phyloP scores from a whole-genome alignment of 768 basidiomycete species.

The Leccinum disarticulatum region DNA sequence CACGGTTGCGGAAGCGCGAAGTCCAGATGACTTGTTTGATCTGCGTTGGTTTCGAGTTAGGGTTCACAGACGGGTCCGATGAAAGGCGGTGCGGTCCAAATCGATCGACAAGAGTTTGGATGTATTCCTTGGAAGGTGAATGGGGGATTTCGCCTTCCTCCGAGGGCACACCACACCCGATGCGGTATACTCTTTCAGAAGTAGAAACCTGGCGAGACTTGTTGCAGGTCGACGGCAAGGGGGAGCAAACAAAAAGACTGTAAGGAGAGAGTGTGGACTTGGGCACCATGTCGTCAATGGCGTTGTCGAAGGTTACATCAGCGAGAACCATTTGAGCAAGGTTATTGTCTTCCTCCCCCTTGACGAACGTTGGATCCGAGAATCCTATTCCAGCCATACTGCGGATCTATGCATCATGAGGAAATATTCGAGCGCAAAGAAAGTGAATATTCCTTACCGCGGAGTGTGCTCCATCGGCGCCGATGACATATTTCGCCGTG shows the following conservation, averaged over 20 bases:
- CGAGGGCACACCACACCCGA: constrained; percentile 40
- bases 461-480: constrained; percentile 52
- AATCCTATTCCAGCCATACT: constrained; percentile 41
- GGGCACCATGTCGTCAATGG: constrained; percentile 3
- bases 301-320: constrained; percentile 40
- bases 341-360: constrained; percentile 25
- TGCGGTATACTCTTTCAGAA: constrained; percentile 34
- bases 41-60: constrained; percentile 25
- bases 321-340: constrained; percentile 45
- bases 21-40: constrained; percentile 44
- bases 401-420: constrained; percentile 38
- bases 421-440: not conserved
- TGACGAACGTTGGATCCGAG: constrained; percentile 39
- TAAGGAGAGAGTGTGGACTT: constrained; percentile 27
- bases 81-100: constrained; percentile 37
- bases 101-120: constrained; percentile 43
- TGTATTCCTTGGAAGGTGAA: constrained; percentile 39
- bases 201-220: constrained; percentile 11
- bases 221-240: constrained; percentile 35
- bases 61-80: constrained; percentile 37
- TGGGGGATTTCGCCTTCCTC: constrained; percentile 36
- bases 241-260: constrained; percentile 37
- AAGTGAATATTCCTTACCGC: constrained; percentile 32
- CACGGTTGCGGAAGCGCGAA: constrained; percentile 45
- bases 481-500: constrained; percentile 46